Base-by-base conservation (phyloP, 2,329 filamentous ascomycete genomes). In the Penicillium expansum region DNA sequence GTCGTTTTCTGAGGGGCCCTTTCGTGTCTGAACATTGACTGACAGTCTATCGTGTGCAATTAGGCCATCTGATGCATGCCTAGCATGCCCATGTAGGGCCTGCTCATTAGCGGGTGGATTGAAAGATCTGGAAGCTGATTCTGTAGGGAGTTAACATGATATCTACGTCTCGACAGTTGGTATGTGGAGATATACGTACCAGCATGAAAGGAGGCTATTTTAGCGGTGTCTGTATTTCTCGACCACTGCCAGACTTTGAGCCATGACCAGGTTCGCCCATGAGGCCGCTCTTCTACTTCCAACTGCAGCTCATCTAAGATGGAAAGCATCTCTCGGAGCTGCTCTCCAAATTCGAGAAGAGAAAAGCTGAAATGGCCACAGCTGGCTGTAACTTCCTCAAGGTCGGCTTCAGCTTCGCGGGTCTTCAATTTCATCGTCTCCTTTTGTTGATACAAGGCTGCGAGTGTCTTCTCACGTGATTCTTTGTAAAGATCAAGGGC, bases 281-380 rank as follows among this genome's bases (percentile, higher is more conserved):
- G 78, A 3, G 82, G 82, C 29, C 83, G 78, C 59, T 89, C 85
- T 27, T 85, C 86, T 18, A 84, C 78, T 60, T 89, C 83, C 7
- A 77, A 71, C 71, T 94, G 92, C 39, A 97, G 76, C 41, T 96
- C 90, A 68, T 97, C 91, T 5, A 99, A 77, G 0, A 94, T 87
- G 51, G 91, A 86, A 43, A 99, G 75, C 65, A 96, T 94, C 13
- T 83, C 84, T 62, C 90, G 86, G 77, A 96, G 89, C 69, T 97
- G 92, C 69, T 96, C 90, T 0, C 91, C 92, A 69, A 97, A 93
- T 64, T 94, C 90, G 61, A 94, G 85, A 27, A 99, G 79, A 42
- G 90, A 95, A 71, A 94, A 97, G 69, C 90, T 93, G 70, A 97
- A 99, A 74, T 97, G 92, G 0, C 94, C 93, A 69, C 94, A 99